A percentile compares a stretch with the other conserved stretches of the same genome.
These are phyloP conservation scores for Lactifluus hygrophoroides DNA, from an alignment of 768 basidiomycete genomes.

Conservation along the genomic window DNA sequence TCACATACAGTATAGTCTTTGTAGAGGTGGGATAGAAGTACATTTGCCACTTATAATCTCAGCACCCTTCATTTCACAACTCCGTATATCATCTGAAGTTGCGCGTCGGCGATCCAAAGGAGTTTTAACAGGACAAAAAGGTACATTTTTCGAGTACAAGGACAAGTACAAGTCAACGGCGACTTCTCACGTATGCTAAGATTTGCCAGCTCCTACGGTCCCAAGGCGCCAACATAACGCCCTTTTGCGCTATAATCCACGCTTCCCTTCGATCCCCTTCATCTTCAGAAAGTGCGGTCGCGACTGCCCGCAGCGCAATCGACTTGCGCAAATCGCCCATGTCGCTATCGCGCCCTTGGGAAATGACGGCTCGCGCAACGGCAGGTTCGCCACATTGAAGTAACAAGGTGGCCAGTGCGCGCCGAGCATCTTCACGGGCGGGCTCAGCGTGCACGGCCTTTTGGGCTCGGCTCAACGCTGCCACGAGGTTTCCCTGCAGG, in stretches of 20 bases:
- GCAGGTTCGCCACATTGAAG: conserved; percentile 39
- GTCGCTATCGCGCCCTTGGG: conserved; percentile 25
- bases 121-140: background rate
- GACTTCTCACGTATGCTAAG: conserved; percentile 42
- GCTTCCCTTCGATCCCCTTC: conserved; percentile 25
- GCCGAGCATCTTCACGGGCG: conserved; percentile 38
- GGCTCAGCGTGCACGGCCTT: conserved; percentile 52
- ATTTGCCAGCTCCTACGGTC: conserved; percentile 46
- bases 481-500: conserved; percentile 35
- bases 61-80: conserved; percentile 1
- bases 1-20: background rate
- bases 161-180: background rate
- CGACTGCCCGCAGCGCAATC: conserved; percentile 44
- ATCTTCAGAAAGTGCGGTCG: conserved; percentile 23
- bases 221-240: conserved; percentile 54
- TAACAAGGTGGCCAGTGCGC: conserved; percentile 45
- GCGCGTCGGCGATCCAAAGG: background rate
- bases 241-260: conserved; percentile 47
- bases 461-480: conserved; percentile 35
- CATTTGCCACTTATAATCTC: conserved; percentile 12
- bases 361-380: conserved; percentile 42
- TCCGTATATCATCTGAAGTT: background rate
- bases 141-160: background rate
- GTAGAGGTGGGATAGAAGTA: conserved; percentile 11
- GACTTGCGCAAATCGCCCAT: conserved; percentile 33